These are phyloP conservation scores for Pecoramyces ruminantium DNA, from an alignment of 192 early-diverging fungal species.

Conservation along the genomic window DNA sequence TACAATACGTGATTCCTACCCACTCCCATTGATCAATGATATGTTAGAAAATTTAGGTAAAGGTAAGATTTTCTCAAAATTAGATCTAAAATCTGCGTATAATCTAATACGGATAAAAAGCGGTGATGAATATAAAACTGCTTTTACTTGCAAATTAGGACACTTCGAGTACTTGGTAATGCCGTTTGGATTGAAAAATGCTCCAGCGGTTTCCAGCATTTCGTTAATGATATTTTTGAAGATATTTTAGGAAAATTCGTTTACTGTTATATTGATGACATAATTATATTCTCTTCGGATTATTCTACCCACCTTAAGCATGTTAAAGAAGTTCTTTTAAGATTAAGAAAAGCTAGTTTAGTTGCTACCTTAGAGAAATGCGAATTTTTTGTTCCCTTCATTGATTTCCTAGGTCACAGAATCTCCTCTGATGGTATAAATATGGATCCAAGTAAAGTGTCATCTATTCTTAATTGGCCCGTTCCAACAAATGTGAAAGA, in stretches of 20 bases:
- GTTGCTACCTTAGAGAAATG: constrained; percentile 18
- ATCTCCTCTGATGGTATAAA: constrained; percentile 12
- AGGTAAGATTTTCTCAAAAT: constrained; percentile 2
- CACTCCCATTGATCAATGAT: constrained; percentile 17
- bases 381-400: neutral
- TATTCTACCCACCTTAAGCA: constrained; percentile 2
- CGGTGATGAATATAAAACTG: constrained; percentile 8
- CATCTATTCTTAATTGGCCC: constrained; percentile 7
- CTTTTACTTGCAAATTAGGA: constrained; percentile 10
- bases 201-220: constrained; percentile 17
- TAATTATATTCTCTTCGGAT: neutral
- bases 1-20: constrained; percentile 15
- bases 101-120: neutral
- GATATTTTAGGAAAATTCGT: constrained; percentile 2
- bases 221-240: constrained; percentile 17
- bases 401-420: constrained; percentile 6
- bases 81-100: constrained; percentile 1
- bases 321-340: constrained; percentile 6
- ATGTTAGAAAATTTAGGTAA: constrained; percentile 5
- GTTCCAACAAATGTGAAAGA: constrained; percentile 3
- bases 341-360: constrained; percentile 8
- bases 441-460: constrained; percentile 13
- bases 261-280: too few relatives aligned
- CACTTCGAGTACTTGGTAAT: constrained; percentile 14
- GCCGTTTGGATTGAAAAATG: constrained; percentile 17